Evolutionary conservation across 768 basidiomycete species (phyloP), one percentile per base, ranked within the genome.

Genomic region (Boletus vinaceobasis): DNA sequence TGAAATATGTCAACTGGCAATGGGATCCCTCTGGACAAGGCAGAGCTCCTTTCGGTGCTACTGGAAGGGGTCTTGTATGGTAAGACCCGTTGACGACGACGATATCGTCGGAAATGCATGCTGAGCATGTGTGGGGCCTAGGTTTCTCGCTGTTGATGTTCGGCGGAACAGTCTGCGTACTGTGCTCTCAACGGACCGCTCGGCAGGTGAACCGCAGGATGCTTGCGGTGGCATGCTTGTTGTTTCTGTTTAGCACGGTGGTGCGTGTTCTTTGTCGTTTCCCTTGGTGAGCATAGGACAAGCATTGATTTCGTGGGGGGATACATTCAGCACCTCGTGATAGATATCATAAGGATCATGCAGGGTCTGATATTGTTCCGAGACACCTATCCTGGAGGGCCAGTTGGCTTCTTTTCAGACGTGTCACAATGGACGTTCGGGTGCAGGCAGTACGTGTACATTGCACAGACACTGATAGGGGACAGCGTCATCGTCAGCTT

Each of bases 131-230:
- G 13, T 44, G 14, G 14, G 0, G 1, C 14, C n/a, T 23, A 74
- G 73, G 73, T 0, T 71, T 73, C 51, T 74, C 72, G 5, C 32
- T 72, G 27, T 50, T 73, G 37, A 73, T 74, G 73, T 74, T 71
- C 54, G 60, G 63, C 7, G 62, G 59, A 3, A 69, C 71, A 1
- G 40, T 74, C 11, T 68, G 65, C 60, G 61, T 54, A 1, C 35
- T 73, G n/a, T 33, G 54, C 23, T 23, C 2, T 23, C 23, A 23
- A 23, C 23, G 23, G 23, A 2, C 23, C 23, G 23, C 23, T 23
- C 23, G 4, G 4, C 23, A 23, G 4, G 23, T 23, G 23, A 23
- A 23, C 23, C 23, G 23, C 4, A 23, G 23, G 23, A 23, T 23
- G 2, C 23, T 23, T 23, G 4, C 23, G 23, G 23, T 23, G 23